Percentiles rank a stretch among this genome's conserved stretches.
phyloP scores from a whole-genome alignment of 2,329 filamentous ascomycete genomes.

The Fusarium brachygibbosum region DNA sequence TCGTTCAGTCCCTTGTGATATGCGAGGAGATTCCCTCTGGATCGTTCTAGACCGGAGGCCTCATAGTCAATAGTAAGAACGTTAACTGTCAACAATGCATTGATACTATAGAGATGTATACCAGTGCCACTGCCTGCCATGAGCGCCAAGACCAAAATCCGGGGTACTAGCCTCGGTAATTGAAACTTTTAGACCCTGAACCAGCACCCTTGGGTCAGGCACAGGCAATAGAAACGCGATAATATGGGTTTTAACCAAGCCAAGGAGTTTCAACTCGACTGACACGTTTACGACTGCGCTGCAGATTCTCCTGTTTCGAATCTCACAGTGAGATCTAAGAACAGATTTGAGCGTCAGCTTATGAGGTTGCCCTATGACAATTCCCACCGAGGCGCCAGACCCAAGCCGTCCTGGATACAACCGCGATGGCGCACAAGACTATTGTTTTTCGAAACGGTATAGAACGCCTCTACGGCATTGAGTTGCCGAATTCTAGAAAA shows the following conservation, averaged over 20 bases:
- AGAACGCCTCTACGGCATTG: constrained; percentile 11
- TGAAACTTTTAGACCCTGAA: constrained; percentile 21
- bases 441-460: constrained; percentile 15
- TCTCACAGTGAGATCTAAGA: neutral
- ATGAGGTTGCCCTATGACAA: neutral
- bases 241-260: constrained; percentile 6
- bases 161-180: constrained; percentile 22
- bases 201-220: constrained; percentile 2
- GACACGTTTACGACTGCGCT: neutral
- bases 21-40: neutral
- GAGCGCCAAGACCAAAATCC: constrained; percentile 7
- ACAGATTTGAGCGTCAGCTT: constrained; percentile 1
- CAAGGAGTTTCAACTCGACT: constrained; percentile 7
- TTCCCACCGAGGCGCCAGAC: neutral
- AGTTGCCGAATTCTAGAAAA: constrained; percentile 13
- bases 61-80: neutral
- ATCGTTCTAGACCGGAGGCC: neutral
- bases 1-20: neutral
- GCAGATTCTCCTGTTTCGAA: constrained; percentile 1
- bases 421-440: constrained; percentile 1
- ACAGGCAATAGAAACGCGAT: constrained; percentile 10
- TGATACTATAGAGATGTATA: neutral
- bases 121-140: neutral
- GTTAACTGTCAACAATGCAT: neutral
- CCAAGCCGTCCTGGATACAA: constrained; percentile 1